Evolutionary conservation across 805 yeast genomes (phyloP), one percentile per base, ranked within the genome.

Genomic region (Pichia californica): DNA sequence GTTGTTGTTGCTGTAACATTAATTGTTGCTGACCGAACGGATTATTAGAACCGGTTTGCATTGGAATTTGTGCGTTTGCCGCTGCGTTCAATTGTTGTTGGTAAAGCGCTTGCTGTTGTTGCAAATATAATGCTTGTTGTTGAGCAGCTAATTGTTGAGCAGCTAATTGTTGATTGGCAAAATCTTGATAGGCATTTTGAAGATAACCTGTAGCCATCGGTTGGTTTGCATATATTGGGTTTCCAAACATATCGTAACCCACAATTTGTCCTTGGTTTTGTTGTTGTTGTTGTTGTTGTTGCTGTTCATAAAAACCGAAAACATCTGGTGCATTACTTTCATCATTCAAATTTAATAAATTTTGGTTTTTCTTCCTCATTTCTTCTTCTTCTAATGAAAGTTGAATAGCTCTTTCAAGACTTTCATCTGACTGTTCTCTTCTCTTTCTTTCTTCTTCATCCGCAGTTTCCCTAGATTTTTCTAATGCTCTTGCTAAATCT

Each of bases 311-410:
- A 42, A 44, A 55, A 5, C 64, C 64, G 34, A 52, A 57, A 31
- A 55, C 55, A 25, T 45, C 50, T 20, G 56, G 59, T 14, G 61
- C 51, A 37, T 54, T 59, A 34, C 55, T 60, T 46, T 70, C 77
- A 52, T 71, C 77, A 19, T 36, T 32, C 41, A 79, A 64, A 52
- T 79, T 84, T 46, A 79, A 59, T 38, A 80, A 62, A 51, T 76
- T 76, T 46, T 67, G 66, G 47, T 71, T 74, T 46, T 63, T 64
- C 47, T 62, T 64, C 56, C 72, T 68, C 70, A 83, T 70, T 62
- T 81, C 83, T 56, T 83, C 91, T 58, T 86, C 91, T 64, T 85
- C 95, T 55, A 79, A 65, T 35, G 86, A 76, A 52, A 86, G 70
- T 61, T 77, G 76, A 47, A 84, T 68, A 1, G 94, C 94, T 36